Base-by-base conservation (phyloP, 768 basidiomycete species). In the Royoungia palumana region DNA sequence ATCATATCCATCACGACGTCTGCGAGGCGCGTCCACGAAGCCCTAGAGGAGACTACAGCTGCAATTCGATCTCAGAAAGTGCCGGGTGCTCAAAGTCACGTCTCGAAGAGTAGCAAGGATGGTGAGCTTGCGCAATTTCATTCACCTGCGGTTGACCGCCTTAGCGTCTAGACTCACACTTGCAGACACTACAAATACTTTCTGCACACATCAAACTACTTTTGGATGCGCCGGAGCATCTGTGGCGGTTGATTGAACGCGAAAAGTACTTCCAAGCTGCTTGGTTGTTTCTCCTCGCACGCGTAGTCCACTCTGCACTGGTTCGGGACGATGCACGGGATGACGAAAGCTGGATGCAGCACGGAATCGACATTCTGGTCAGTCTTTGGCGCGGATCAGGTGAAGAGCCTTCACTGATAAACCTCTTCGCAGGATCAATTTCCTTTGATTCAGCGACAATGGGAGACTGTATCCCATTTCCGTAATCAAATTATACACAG, bases 121-220 rank as follows among this genome's bases (percentile, higher is more conserved):
- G 80, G 82, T 80, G 46, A 30, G 73, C 56, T 41, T 14, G 30
- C 30, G 21, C 11, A 12, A 16, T 34, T 9, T 37, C 47, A 17
- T 42, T 46, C 13, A 5, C 11, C 30, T 27, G 35, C 25, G 36
- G 47, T 44, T 43, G 25, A 43, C 25, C 44, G 6, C 44, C 30
- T 42, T 30, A 37, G 41, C 20, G 20, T 32, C 42, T 36, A 88
- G 89, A 91, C 60, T 67, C 76, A 22, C 84, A 89, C 57, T 63
- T 93, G 22, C 79, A 78, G 48, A 72, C 78, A 12, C 60, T 93
- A 35, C 90, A 91, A 57, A 69, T 82, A 8, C 76, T 94, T 16
- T 87, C 93, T 22, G 90, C 91, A 1, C 91, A 95, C 61, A 76
- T 96, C 60, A 95, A 94, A 65, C 70, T 96, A n/a, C 76, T 96